Conservation (phyloP, 1,284 basidiomycete species). For the Fistulinella staudtii region DNA sequence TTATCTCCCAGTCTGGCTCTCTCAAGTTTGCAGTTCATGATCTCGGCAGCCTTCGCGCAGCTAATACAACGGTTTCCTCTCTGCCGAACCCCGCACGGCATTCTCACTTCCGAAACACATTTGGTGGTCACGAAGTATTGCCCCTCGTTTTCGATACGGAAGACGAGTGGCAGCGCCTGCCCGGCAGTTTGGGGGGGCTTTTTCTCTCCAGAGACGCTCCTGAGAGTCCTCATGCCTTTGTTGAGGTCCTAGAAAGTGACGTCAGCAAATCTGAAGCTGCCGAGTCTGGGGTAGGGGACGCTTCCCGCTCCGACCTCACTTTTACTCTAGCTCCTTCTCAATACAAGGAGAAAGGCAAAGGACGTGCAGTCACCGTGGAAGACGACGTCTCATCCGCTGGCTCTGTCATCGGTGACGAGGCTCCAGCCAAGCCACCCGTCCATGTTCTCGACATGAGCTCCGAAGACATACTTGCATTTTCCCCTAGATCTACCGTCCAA, state of each 20-base stretch:
- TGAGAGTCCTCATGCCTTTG: conserved; percentile 55
- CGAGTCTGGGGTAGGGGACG: conserved; percentile 11
- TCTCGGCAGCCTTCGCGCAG: conserved; percentile 41
- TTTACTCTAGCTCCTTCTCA: conserved; percentile 15
- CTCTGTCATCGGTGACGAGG: conserved; percentile 52
- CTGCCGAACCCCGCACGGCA: conserved; percentile 37
- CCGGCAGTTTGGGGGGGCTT: conserved; percentile 35
- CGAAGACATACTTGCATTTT: conserved; percentile 32
- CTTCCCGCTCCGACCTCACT: conserved; percentile 22
- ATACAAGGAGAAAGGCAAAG: conserved; percentile 52
- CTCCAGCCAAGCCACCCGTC: conserved; percentile 53
- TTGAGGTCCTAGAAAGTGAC: conserved; percentile 57
- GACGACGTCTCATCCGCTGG: conserved; percentile 52
- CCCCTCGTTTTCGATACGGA: conserved; percentile 50
- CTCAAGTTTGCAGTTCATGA: conserved; percentile 65
- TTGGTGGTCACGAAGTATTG: conserved; percentile 40
- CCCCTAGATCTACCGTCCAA: conserved; percentile 13
- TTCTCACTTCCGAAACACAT: conserved; percentile 51
- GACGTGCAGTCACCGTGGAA: conserved; percentile 32
- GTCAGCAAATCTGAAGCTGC: conserved; percentile 26
- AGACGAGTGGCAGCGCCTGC: conserved; percentile 61
- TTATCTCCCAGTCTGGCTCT: conserved; percentile 12
- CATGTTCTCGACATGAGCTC: conserved; percentile 49
- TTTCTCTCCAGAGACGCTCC: conserved; percentile 32
- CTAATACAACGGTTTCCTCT: conserved; percentile 24